Base-by-base conservation (phyloP, 2,329 filamentous ascomycete genomes). In the Ophiocordyceps polyrhachis-furcata region DNA sequence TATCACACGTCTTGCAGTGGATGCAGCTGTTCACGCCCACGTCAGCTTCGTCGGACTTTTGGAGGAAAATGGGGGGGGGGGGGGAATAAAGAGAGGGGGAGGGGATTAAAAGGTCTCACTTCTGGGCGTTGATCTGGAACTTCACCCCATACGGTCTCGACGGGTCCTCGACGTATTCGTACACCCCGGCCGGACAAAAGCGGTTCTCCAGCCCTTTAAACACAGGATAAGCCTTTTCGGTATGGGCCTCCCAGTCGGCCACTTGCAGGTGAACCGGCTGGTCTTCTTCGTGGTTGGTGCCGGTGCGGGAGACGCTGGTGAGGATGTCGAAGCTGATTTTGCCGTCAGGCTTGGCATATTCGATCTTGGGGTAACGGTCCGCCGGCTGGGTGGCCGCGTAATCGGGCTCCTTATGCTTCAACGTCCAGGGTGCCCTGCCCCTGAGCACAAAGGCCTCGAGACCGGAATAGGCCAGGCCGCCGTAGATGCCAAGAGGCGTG, bases 1-100 rank as follows among this genome's bases (percentile, higher is more conserved):
- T 98, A 63, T 98, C 91, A 62, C 91, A 98, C 14, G 91, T 98
- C 74, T 98, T 98, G 73, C 91, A 98, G 66, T 98, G 91, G 51
- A 98, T 93, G 62, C 91, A 98, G 66, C 88, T 94, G 53, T 38
- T 14, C 12, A 15, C 6, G 11, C 12, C 11, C 15, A 3, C 14
- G 29, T 44, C 46, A 44, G 48, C 42, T 32, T 11, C 14, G 29
- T 13, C 43, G 21, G 29, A 8, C 42, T 48, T 28, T 28, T 28
- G 5, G 38, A 17, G 38, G n/a, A 48, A 9, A 45, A 42, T 46
- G n/a, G 14, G n/a, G 21, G 14, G 19, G 5, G n/a, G n/a, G n/a
- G n/a, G n/a, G n/a, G n/a, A n/a, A n/a, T n/a, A 7, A 15, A 14
- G 19, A 23, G 32, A 31, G 17, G 42, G 42, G 42, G n/a, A 21